Evolutionary conservation across 192 early-diverging fungal genomes (phyloP).

Genomic region (Coemansia sp.): DNA sequence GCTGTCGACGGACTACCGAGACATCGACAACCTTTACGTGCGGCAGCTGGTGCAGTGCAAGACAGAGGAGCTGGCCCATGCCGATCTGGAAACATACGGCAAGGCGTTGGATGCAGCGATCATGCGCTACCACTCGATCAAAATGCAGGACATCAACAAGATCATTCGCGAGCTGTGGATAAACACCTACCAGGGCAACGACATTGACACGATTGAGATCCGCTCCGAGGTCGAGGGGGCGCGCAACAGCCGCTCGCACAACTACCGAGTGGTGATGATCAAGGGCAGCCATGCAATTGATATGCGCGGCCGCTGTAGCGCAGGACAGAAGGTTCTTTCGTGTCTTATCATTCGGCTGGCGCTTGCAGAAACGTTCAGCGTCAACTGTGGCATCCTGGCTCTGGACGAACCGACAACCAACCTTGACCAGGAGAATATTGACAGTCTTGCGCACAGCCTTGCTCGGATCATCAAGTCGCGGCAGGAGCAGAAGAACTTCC

Average conservation of each 20-base stretch:
- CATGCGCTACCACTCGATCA: slow-evolving; percentile 86
- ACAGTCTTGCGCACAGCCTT: slow-evolving; percentile 81
- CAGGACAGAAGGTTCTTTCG: slow-evolving; percentile 96
- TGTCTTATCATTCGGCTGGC: slow-evolving; percentile 96
- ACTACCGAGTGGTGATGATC: slow-evolving; percentile 94
- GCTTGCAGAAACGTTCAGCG: slow-evolving; percentile 91
- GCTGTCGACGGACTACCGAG: slow-evolving; percentile 72
- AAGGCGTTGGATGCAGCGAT: slow-evolving; percentile 86
- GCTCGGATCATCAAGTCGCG: slow-evolving; percentile 79
- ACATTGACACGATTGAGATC: slow-evolving; percentile 97
- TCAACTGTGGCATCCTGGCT: slow-evolving; percentile 91
- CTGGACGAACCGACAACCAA: slow-evolving; percentile 99
- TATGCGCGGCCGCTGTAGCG: slow-evolving; percentile 94
- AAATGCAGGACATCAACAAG: slow-evolving; percentile 98
- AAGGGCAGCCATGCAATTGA: slow-evolving; percentile 83
- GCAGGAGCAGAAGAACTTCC: slow-evolving; percentile 86
- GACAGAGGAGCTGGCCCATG: slow-evolving; percentile 76
- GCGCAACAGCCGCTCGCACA: slow-evolving; percentile 75
- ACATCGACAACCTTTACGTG: slow-evolving; percentile 72
- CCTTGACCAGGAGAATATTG: slow-evolving; percentile 86
- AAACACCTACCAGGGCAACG: slow-evolving; percentile 93
- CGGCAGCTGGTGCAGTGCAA: slow-evolving; percentile 71
- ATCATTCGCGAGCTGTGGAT: slow-evolving; percentile 96
- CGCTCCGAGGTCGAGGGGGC: slow-evolving; percentile 81
- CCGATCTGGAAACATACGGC: slow-evolving; percentile 83